Conservation (phyloP, 768 basidiomycete species). For the Hebeloma cylindrosporum region DNA sequence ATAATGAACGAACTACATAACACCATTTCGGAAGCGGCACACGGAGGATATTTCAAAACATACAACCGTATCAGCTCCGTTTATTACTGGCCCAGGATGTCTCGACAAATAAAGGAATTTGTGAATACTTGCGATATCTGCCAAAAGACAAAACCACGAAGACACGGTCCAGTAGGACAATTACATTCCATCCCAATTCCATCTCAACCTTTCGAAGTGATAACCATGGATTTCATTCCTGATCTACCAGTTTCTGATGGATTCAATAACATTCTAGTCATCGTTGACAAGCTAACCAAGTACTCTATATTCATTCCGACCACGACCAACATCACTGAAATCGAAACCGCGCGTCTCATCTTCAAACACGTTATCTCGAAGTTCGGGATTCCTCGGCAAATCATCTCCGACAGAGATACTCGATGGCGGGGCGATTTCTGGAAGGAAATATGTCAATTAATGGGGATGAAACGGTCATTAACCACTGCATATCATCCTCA, state of each 20-base stretch:
- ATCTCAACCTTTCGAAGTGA: conserved; percentile 27
- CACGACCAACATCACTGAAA: conserved; percentile 21
- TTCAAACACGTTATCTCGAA: conserved; percentile 26
- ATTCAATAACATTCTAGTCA: conserved; percentile 29
- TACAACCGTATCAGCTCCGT: conserved; percentile 21
- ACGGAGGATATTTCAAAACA: conserved; percentile 27
- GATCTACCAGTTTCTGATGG: conserved; percentile 31
- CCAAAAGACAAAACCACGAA: conserved; percentile 25
- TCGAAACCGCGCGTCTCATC: conserved; percentile 30
- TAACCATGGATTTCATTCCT: conserved; percentile 37
- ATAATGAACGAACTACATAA: conserved; percentile 28
- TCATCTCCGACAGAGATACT: conserved; percentile 30
- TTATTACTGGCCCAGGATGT: conserved; percentile 36
- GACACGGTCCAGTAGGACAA: conserved; percentile 31
- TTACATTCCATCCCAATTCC: conserved; percentile 37
- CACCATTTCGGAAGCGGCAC: conserved; percentile 23
- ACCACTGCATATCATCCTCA: conserved; percentile 32
- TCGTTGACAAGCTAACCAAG: conserved; percentile 40
- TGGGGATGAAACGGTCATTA: conserved; percentile 25
- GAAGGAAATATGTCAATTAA: conserved; percentile 24
- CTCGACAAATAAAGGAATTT: conserved; percentile 21
- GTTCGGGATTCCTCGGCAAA: conserved; percentile 26
- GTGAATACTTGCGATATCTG: conserved; percentile 26
- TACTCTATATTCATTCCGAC: conserved; percentile 39
- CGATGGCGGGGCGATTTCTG: conserved; percentile 29